Evolutionary conservation across 768 basidiomycete genomes (phyloP).

Genomic region (Mycena vitilis): DNA sequence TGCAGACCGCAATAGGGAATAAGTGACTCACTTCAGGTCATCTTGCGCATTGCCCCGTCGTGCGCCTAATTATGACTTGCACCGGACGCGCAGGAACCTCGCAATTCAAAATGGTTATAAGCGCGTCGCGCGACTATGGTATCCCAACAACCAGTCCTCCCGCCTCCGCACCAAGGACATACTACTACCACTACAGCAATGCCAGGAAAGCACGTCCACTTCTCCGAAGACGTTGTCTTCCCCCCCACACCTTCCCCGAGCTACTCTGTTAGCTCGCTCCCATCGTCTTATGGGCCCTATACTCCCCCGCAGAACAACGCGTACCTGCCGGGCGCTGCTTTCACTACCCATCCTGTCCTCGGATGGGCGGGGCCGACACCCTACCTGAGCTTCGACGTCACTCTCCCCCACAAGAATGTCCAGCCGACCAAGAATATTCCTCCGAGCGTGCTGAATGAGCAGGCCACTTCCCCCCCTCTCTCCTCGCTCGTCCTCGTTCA

Average conservation of each 20-base stretch:
- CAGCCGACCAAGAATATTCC: neutral
- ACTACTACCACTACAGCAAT: slow-evolving; percentile 12
- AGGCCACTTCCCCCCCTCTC: slow-evolving; percentile 18
- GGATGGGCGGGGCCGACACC: slow-evolving; percentile 5
- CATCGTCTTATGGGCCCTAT: slow-evolving; percentile 35
- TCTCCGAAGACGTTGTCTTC: slow-evolving; percentile 22
- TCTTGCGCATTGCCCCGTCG: slow-evolving; percentile 23
- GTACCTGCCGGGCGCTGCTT: slow-evolving; percentile 12
- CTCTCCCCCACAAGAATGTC: slow-evolving; percentile 32
- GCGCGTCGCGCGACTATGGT: slow-evolving; percentile 4
- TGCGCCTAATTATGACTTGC: slow-evolving; percentile 28
- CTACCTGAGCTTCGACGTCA: slow-evolving; percentile 34
- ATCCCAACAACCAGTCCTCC: slow-evolving; percentile 4
- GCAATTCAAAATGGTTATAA: slow-evolving; percentile 20
- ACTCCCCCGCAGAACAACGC: slow-evolving; percentile 31
- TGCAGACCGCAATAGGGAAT: slow-evolving; percentile 7
- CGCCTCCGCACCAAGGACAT: slow-evolving; percentile 1
- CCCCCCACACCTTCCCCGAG: slow-evolving; percentile 37
- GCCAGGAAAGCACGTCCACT: slow-evolving; percentile 33
- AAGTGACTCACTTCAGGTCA: slow-evolving; percentile 4
- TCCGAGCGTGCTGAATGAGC: neutral
- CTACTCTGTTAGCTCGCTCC: slow-evolving; percentile 33
- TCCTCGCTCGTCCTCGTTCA: slow-evolving; percentile 16
- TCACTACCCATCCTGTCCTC: slow-evolving; percentile 25
- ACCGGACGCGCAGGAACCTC: neutral